Percentiles rank a stretch among this genome's conserved stretches.
Conservation (phyloP, 129 eudicot species). For the Escallonia herrerae region DNA sequence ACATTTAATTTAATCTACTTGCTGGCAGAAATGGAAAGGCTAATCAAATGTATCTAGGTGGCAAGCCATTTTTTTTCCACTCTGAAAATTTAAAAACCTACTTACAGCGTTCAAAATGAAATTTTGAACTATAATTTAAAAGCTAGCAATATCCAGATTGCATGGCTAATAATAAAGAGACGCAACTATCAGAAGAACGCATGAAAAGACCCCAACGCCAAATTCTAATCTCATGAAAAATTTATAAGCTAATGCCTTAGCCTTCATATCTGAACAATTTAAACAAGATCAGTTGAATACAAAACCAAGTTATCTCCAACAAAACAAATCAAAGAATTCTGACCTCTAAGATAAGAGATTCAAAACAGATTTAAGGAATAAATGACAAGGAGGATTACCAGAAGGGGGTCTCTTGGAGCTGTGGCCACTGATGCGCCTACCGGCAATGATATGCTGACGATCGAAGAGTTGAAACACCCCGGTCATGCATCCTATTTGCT, state of each 20-base stretch:
- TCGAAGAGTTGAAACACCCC: slow-evolving; percentile 90
- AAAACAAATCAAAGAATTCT: slow-evolving; percentile 5
- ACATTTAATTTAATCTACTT: not conserved
- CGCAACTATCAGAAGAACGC: no score
- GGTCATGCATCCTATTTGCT: slow-evolving; percentile 95
- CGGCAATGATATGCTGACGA: slow-evolving; percentile 55
- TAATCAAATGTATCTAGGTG: no score
- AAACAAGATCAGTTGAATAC: slow-evolving; percentile 1
- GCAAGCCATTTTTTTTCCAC: no score
- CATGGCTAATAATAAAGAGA: no score
- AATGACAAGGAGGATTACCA: slow-evolving; percentile 34
- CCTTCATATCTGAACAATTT: not conserved
- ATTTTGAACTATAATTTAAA: no score
- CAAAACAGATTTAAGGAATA: slow-evolving; percentile 2
- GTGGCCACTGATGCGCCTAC: slow-evolving; percentile 57
- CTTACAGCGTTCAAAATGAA: no score
- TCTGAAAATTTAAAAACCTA: no score
- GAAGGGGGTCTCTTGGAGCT: slow-evolving; percentile 60
- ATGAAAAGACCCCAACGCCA: no score
- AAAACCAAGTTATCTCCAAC: not conserved
- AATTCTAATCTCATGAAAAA: no score
- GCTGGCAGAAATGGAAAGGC: no score
- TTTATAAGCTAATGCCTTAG: no score
- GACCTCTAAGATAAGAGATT: not conserved
- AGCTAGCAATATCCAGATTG: no score